Base-by-base conservation (phyloP, 805 yeast species). In the Suhomyces prunicola region DNA sequence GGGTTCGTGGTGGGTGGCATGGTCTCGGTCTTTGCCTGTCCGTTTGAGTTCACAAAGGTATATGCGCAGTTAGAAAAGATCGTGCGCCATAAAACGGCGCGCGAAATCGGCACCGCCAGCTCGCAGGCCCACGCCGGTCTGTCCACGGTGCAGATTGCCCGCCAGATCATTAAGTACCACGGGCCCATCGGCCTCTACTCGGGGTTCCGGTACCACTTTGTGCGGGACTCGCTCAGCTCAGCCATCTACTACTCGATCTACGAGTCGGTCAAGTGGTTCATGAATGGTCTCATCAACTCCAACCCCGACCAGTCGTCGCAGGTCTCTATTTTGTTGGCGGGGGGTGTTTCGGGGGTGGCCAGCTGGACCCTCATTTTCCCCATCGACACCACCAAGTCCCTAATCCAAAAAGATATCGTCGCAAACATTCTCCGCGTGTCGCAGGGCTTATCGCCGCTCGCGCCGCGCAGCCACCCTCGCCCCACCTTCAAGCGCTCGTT, bases 21-120 rank as follows among this genome's bases (percentile, higher is more conserved):
- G 2, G 83, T 87, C 12, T 78, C 90, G 3, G 35, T 78, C 5
- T 82, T 85, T 66, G 88, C 91, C 2, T 87, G 93, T 59, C 97
- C 97, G 1, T 90, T 90, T 65, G 97, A 90, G 67, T 82, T 88
- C 69, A 84, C 93, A 47, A 90, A 90, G 67, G 76, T 89, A 7
- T 88, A 86, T 56, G 87, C 93, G 36, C 96, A 90, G 66, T 80
- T 90, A 39, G 85, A 77, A n/a, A 59, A 74, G 22, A 62, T 83
- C 44, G 81, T 81, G 33, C 68, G 67, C 58, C 56, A 60, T 39
- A 50, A 54, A 31, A n/a, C 51, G 7, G 15, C 6, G 12, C 41
- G 58, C 22, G 45, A 19, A 15, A 29, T 49, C 19, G n/a, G 12
- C 5, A 5, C 55, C 53, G 13, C 35, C 58, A 52, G n/a, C 50